phyloP scores from a whole-genome alignment of 495 filamentous ascomycete species.

The Thermothielavioides terrestris region DNA sequence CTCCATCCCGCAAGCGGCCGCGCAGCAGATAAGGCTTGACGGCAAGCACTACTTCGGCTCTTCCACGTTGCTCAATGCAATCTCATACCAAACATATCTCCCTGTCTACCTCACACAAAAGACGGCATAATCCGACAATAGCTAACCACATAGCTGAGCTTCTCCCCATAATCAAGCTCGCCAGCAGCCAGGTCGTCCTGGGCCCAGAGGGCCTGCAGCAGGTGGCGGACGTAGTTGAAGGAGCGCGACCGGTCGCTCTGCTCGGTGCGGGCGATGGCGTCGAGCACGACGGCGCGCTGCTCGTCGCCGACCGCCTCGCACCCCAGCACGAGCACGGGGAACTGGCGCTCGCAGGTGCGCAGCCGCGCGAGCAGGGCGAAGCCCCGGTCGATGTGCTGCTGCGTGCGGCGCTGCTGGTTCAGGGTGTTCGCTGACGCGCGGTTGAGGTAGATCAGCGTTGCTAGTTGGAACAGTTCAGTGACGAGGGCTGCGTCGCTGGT shows the following conservation, averaged over 20 bases:
- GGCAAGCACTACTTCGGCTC: too few species aligned
- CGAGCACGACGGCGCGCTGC: conserved; percentile 24
- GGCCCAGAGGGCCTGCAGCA: conserved; percentile 30
- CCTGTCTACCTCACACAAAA: conserved; percentile 12
- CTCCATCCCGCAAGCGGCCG: too few species aligned
- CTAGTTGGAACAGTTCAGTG: conserved; percentile 25
- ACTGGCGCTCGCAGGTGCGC: conserved; percentile 23
- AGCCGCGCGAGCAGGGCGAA: background rate
- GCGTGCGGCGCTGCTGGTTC: conserved; percentile 12
- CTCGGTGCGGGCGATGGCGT: conserved; percentile 25
- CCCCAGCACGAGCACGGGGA: conserved; percentile 33
- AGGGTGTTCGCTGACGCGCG: conserved; percentile 19
- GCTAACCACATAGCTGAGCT: conserved; percentile 24
- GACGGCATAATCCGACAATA: conserved; percentile 22
- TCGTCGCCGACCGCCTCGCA: conserved; percentile 32
- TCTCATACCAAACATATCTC: too few species aligned
- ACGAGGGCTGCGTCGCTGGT: background rate
- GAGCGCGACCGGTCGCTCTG: conserved; percentile 17
- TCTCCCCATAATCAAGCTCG: conserved; percentile 24
- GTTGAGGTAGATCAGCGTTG: conserved; percentile 26
- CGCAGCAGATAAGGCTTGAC: too few species aligned
- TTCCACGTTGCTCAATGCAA: too few species aligned
- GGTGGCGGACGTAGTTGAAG: conserved; percentile 18
- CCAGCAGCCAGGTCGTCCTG: conserved; percentile 30
- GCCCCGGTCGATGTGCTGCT: background rate